Evolutionary conservation across 306 rosid species (phyloP).

Genomic region (Malus asiatica): DNA sequence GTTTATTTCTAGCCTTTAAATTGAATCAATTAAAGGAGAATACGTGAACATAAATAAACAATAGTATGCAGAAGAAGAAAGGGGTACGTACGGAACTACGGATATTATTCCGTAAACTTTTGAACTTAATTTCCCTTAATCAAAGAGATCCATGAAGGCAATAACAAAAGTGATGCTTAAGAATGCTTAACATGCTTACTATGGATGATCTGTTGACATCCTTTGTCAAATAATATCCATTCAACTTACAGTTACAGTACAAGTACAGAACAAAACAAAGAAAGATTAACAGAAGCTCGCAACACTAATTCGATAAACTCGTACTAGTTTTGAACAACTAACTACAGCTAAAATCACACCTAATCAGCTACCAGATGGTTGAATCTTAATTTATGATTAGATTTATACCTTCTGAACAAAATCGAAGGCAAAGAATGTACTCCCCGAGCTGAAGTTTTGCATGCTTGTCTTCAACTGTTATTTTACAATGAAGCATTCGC

Average conservation of each 20-base stretch:
- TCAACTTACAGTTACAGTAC: neutral
- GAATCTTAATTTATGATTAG: neutral
- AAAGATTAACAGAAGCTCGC: neutral
- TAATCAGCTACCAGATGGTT: neutral
- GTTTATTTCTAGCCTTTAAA: too few relatives aligned
- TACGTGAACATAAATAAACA: too few relatives aligned
- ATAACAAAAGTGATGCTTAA: neutral
- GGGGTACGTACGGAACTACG: too few relatives aligned
- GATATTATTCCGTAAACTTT: neutral
- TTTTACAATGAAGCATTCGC: slow-evolving; percentile 7
- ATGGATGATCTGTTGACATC: neutral
- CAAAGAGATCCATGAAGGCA: neutral
- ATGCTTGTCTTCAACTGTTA: neutral
- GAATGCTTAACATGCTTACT: neutral
- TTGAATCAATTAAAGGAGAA: neutral
- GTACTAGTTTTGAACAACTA: neutral
- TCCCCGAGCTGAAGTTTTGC: slow-evolving; percentile 5
- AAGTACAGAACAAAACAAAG: neutral
- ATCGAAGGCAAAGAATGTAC: slow-evolving; percentile 15
- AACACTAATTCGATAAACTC: neutral
- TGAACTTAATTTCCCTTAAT: neutral
- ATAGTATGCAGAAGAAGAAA: neutral
- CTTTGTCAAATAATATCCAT: neutral
- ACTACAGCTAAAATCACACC: neutral
- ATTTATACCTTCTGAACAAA: slow-evolving; percentile 5